phyloP scores from a whole-genome alignment of 345 rosid genomes.

The Linum tenue region DNA sequence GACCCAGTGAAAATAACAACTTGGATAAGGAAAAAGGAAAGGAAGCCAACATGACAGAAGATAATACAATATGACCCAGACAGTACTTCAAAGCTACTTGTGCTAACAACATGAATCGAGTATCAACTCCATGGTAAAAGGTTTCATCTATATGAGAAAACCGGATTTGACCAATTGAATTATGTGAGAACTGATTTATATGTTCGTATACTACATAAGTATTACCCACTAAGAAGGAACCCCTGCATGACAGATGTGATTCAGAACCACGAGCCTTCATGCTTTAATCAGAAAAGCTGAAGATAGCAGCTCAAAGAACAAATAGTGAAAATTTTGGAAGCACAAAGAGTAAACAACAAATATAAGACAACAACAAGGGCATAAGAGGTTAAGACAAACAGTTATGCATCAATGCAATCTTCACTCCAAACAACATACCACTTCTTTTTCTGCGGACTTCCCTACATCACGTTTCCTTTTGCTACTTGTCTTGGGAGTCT shows the following conservation, averaged over 20 bases:
- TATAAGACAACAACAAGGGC: background rate
- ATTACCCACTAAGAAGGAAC: too few relatives aligned
- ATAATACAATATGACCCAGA: too few relatives aligned
- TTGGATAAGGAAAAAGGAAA: conserved; percentile 9
- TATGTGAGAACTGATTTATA: too few relatives aligned
- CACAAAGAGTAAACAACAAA: background rate
- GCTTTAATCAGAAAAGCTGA: background rate
- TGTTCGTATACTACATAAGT: too few relatives aligned
- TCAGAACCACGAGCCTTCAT: conserved; percentile 2
- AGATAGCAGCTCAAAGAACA: background rate
- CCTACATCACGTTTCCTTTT: conserved; percentile 54
- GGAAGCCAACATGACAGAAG: too few relatives aligned
- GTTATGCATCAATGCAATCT: too few relatives aligned
- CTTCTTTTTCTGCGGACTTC: conserved; percentile 22
- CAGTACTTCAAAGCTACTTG: too few relatives aligned
- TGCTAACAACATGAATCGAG: too few relatives aligned
- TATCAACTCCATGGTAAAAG: too few relatives aligned
- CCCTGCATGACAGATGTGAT: background rate
- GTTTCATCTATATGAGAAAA: too few relatives aligned
- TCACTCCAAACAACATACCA: conserved; percentile 26
- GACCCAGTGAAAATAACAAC: conserved; percentile 16
- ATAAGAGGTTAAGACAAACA: background rate
- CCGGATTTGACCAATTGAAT: too few relatives aligned
- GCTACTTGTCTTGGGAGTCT: conserved; percentile 42
- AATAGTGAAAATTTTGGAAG: background rate